Evolutionary conservation across 305 asterid genomes (phyloP), one percentile per base, ranked within the genome.

Genomic region (Fraxinus latifolia): DNA sequence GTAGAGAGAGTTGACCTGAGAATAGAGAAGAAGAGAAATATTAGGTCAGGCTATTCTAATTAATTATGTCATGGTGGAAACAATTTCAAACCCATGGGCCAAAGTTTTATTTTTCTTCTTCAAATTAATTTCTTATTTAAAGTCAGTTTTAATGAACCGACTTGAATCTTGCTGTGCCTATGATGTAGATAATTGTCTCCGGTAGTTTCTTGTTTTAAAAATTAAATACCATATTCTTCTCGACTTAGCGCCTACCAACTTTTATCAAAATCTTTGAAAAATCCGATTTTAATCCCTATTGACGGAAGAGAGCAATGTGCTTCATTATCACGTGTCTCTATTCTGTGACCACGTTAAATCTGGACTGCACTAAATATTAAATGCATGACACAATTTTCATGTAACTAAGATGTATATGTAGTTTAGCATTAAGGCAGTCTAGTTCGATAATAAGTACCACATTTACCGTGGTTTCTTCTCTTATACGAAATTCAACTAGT

Each of bases 91-190:
- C 72, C 72, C 15, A 21, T 62, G 17, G 72, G 72, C 32, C 72
- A 21, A 60, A 27, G 7, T 67, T 27, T 11, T 67, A 29, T 29
- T 67, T 67, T 67, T 67, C 74, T 67, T 15, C 37, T 67, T 12
- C 74, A 67, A 67, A 67, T 67, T 67, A 67, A 67, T 67, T 67
- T 67, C 74, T 27, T 67, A 67, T 27, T 67, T 67, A 67, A 67
- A 67, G 74, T 27, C 74, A 29, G 19, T 3, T 67, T 67, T 67
- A 14, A 67, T 67, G 36, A 67, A 5, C 74, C 34, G 6, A 4
- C 36, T 29, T 27, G 3, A 67, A 27, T 67, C 9, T 67, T 67
- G 19, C 74, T 29, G 74, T 67, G 37, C 74, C 74, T 67, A 67
- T 4, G 17, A 8, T 65, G 17, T 65, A 65, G 73, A 65, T 67